Evolutionary conservation across 2,329 filamentous ascomycete genomes (phyloP).

Genomic region (Lasiodiplodia gonubiensis): DNA sequence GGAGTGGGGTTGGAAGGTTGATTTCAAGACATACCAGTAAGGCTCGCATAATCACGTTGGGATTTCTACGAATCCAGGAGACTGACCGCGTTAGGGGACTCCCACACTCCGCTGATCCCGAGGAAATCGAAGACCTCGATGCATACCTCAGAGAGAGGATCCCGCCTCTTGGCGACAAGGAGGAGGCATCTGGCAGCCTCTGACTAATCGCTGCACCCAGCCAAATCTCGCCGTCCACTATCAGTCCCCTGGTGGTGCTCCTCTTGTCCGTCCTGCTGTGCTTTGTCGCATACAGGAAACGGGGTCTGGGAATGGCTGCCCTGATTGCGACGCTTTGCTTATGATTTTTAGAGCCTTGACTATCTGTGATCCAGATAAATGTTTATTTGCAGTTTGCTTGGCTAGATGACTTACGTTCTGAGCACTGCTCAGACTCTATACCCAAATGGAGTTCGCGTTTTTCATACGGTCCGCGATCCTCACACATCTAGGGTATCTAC

Average conservation of each 20-base stretch:
- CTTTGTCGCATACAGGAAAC: constrained; percentile 14
- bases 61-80: not conserved
- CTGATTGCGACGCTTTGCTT: constrained; percentile 2
- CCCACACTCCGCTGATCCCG: constrained; percentile 74
- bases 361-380: not conserved
- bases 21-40: constrained; percentile 77
- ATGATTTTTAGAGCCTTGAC: not conserved
- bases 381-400: not conserved
- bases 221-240: not conserved
- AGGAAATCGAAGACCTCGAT: constrained; percentile 85
- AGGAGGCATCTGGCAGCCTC: constrained; percentile 30
- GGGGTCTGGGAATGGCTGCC: constrained; percentile 1
- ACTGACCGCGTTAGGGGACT: constrained; percentile 60
- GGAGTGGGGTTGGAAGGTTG: constrained; percentile 72
- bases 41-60: constrained; percentile 39
- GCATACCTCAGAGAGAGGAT: constrained; percentile 61
- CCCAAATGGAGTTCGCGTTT: constrained; percentile 22
- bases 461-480: not conserved
- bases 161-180: constrained; percentile 51
- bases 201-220: constrained; percentile 11
- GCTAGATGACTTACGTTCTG: constrained; percentile 12
- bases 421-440: constrained; percentile 24
- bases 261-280: constrained; percentile 4
- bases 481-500: not conserved
- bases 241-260: not conserved